phyloP scores from a whole-genome alignment of 2,329 filamentous ascomycete species.

The Colletotrichum somersetense region DNA sequence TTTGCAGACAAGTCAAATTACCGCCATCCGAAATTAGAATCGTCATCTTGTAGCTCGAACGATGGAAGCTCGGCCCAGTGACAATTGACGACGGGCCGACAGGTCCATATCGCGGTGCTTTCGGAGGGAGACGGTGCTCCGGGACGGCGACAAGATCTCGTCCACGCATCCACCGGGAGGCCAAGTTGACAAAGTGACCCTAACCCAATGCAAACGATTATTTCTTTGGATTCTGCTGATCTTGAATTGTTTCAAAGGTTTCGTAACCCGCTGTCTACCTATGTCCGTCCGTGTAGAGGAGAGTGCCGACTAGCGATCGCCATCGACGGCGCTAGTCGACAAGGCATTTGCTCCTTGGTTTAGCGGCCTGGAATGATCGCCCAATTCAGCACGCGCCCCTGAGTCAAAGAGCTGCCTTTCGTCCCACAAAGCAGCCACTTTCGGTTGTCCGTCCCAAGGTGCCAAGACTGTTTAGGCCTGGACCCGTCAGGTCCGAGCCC shows the following conservation, averaged over 20 bases:
- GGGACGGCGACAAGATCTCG: background rate
- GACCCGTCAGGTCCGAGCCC: constrained; percentile 34
- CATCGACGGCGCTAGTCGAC: constrained; percentile 27
- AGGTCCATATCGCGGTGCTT: background rate
- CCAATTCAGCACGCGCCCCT: constrained; percentile 31
- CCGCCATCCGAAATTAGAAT: constrained; percentile 17
- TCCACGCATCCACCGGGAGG: background rate
- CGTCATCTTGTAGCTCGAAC: background rate
- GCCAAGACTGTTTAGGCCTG: constrained; percentile 15
- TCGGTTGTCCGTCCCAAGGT: constrained; percentile 31
- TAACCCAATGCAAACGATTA: constrained; percentile 18
- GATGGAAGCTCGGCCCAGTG: constrained; percentile 6
- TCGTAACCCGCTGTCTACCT: constrained; percentile 28
- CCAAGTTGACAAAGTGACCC: constrained; percentile 17
- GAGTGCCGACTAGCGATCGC: constrained; percentile 13
- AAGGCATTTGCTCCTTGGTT: constrained; percentile 9
- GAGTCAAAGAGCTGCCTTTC: constrained; percentile 35
- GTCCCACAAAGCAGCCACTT: constrained; percentile 35
- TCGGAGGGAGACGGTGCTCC: background rate
- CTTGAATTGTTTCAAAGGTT: constrained; percentile 12
- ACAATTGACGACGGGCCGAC: background rate
- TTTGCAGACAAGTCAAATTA: constrained; percentile 4
- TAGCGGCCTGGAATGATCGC: constrained; percentile 30
- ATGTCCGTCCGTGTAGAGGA: constrained; percentile 1
- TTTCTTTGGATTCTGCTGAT: constrained; percentile 18